phyloP scores from a whole-genome alignment of 2,329 filamentous ascomycete genomes.

The Alternaria metachromatica region DNA sequence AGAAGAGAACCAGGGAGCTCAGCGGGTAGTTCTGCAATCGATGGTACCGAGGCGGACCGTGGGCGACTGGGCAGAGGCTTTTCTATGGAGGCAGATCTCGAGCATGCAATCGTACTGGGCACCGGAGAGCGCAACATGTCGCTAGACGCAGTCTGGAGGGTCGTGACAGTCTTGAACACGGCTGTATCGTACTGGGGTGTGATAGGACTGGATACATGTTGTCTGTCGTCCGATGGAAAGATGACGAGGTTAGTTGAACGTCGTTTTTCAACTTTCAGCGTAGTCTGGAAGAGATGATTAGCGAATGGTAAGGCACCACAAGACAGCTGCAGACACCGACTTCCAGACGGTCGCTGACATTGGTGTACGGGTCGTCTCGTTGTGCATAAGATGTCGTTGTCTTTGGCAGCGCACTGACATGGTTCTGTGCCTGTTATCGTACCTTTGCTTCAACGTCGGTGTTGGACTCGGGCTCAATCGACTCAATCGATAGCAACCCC shows the following conservation, averaged over 20 bases:
- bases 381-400: conserved; percentile 43
- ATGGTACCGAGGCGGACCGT: conserved; percentile 50
- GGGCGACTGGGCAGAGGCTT: conserved; percentile 48
- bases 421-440: conserved; percentile 23
- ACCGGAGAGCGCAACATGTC: conserved; percentile 53
- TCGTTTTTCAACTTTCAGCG: conserved; percentile 26
- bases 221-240: conserved; percentile 30
- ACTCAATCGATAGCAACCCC: conserved; percentile 49
- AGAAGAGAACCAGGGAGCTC: conserved; percentile 40
- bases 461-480: conserved; percentile 12
- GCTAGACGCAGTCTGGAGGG: conserved; percentile 51
- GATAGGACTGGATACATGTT: conserved; percentile 30
- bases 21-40: conserved; percentile 45
- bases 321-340: conserved; percentile 28
- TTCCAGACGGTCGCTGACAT: conserved; percentile 19
- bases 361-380: conserved; percentile 23
- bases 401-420: conserved; percentile 39
- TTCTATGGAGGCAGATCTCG: conserved; percentile 39
- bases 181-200: conserved; percentile 39
- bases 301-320: conserved; percentile 43
- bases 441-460: conserved; percentile 37
- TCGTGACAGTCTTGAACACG: conserved; percentile 38
- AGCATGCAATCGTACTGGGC: conserved; percentile 37
- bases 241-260: conserved; percentile 42
- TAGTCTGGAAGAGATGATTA: conserved; percentile 35